A percentile compares a stretch with the other conserved stretches of the same genome.
Conservation (phyloP, 176 grass and related monocot species). For the Alloteropsis semialata region DNA sequence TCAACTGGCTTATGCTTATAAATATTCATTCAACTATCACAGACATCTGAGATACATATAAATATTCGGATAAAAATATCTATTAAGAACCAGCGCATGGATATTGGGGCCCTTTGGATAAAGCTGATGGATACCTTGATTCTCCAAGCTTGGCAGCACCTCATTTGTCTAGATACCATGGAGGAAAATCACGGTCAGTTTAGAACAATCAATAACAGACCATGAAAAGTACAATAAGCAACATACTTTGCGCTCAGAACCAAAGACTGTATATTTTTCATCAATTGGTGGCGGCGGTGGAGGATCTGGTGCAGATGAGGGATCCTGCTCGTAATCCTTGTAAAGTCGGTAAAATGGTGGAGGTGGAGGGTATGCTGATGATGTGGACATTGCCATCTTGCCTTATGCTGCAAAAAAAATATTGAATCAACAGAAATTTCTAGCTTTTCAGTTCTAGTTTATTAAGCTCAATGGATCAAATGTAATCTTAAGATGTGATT, state of each 20-base stretch:
- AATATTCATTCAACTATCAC: neutral
- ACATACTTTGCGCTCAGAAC: slow-evolving; percentile 66
- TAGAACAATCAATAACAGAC: neutral
- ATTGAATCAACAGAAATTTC: neutral
- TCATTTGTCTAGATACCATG: slow-evolving; percentile 51
- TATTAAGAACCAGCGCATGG: slow-evolving; percentile 27
- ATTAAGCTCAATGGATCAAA: no score
- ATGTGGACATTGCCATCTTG: slow-evolving; percentile 47
- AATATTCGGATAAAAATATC: neutral
- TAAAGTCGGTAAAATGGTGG: slow-evolving; percentile 85
- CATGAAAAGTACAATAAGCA: neutral
- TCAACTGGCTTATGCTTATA: neutral
- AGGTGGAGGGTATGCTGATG: slow-evolving; percentile 65
- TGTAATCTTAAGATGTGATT: no score
- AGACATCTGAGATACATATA: neutral
- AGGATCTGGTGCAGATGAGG: slow-evolving; percentile 59
- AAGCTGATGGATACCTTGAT: slow-evolving; percentile 78
- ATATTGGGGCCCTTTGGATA: slow-evolving; percentile 67
- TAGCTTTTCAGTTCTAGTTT: no score
- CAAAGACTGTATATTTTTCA: slow-evolving; percentile 52
- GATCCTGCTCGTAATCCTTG: slow-evolving; percentile 69
- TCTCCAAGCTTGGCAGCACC: slow-evolving; percentile 85
- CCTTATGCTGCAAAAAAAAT: neutral
- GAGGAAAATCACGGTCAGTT: neutral
- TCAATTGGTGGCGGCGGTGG: slow-evolving; percentile 48